Conservation (phyloP, 352 stramenopile genomes). For the Saprolegnia diclina region DNA sequence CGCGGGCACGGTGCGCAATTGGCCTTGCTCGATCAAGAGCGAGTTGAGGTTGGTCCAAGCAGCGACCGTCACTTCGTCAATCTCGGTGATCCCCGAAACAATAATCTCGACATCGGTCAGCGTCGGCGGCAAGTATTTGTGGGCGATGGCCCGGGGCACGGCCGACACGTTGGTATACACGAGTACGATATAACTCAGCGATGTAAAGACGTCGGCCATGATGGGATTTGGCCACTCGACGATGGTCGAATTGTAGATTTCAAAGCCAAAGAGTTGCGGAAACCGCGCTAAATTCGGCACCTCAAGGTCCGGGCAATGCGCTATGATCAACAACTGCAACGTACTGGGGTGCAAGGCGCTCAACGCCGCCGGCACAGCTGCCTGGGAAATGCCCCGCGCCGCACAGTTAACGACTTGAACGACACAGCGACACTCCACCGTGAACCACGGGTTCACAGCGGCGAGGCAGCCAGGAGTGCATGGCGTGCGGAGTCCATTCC, state of each 20-base stretch:
- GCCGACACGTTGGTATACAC: not conserved
- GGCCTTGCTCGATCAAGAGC: constrained; percentile 1
- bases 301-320: constrained; percentile 6
- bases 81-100: not conserved
- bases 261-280: constrained; percentile 22
- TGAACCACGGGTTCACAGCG: constrained; percentile 9
- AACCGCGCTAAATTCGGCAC: constrained; percentile 15
- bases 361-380: not conserved
- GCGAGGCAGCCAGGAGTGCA: constrained; percentile 2
- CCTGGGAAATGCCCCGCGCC: not conserved
- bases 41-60: constrained; percentile 8
- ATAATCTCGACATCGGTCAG: constrained; percentile 13
- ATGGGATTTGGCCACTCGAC: constrained; percentile 14
- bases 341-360: not conserved
- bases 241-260: constrained; percentile 30
- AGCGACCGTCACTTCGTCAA: not conserved
- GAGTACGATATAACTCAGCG: not conserved
- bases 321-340: not conserved
- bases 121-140: not conserved
- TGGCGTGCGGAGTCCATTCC: not conserved
- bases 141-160: not conserved
- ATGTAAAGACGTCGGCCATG: not conserved
- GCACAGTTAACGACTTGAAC: constrained; percentile 7
- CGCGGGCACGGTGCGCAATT: not conserved
- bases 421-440: not conserved